Evolutionary conservation across 2,329 filamentous ascomycete genomes (phyloP).

Genomic region (Neoascochyta sp.): DNA sequence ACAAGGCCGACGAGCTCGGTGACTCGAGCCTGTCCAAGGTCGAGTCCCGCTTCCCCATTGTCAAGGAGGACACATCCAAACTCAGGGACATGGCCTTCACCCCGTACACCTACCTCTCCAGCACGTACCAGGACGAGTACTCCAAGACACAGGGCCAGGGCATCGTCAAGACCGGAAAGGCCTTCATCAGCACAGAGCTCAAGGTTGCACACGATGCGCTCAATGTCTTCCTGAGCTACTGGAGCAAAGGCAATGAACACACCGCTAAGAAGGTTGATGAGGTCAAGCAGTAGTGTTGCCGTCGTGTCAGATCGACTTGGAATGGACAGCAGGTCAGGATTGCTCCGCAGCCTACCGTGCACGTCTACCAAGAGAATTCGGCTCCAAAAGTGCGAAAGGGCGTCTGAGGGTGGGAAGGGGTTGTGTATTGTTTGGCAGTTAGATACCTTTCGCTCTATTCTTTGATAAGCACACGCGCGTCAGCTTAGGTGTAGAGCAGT

Average conservation of each 20-base stretch:
- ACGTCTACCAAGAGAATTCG: constrained; percentile 3
- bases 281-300: constrained; percentile 29
- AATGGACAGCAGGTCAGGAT: too few species aligned
- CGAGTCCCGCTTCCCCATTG: constrained; percentile 40
- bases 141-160: constrained; percentile 38
- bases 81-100: constrained; percentile 34
- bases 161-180: constrained; percentile 36
- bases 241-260: constrained; percentile 34
- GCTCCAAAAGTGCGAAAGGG: too few species aligned
- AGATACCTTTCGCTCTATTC: constrained; percentile 15
- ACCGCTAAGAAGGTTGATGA: constrained; percentile 34
- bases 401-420: background rate
- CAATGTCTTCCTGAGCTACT: constrained; percentile 27
- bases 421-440: background rate
- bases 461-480: constrained; percentile 2
- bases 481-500: constrained; percentile 5
- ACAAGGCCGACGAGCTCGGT: constrained; percentile 64
- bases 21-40: constrained; percentile 37
- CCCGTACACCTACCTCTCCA: constrained; percentile 36
- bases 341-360: background rate
- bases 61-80: constrained; percentile 49
- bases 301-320: too few species aligned
- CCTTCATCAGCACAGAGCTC: constrained; percentile 39
- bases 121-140: constrained; percentile 40
- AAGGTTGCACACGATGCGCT: constrained; percentile 37